A percentile compares a stretch with the other conserved stretches of the same genome.
Conservation (phyloP, 2,329 filamentous ascomycete genomes). For the Beauveria varroae region DNA sequence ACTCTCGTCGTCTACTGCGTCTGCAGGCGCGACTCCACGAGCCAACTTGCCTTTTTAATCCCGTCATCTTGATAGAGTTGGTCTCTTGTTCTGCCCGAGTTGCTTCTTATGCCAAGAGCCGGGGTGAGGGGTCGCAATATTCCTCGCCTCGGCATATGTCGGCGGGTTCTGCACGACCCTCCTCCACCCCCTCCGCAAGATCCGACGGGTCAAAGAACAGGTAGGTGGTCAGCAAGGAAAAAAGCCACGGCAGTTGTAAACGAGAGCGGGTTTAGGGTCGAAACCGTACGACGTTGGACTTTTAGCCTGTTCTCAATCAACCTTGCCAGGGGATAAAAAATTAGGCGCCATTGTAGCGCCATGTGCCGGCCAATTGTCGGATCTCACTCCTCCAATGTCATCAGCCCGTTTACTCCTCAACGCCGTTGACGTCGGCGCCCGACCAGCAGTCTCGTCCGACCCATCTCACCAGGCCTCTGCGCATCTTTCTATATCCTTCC, state of each 20-base stretch:
- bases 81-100: background rate
- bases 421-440: constrained; percentile 1
- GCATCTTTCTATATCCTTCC: background rate
- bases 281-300: background rate
- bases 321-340: background rate
- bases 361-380: background rate
- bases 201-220: background rate
- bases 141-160: background rate
- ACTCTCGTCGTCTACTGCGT: background rate
- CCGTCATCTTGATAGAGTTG: background rate
- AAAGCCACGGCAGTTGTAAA: constrained; percentile 5
- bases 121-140: background rate
- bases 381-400: constrained; percentile 3
- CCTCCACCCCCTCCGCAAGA: background rate
- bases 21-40: background rate
- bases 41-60: background rate
- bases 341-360: background rate
- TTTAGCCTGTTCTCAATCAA: background rate
- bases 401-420: background rate
- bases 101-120: background rate
- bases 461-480: background rate
- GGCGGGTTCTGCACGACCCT: background rate
- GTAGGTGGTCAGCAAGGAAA: constrained; percentile 4
- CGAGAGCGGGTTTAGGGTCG: background rate
- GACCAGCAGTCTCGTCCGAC: background rate